Base-by-base conservation (phyloP, 176 grass and related monocot species). In the Areca catechu region DNA sequence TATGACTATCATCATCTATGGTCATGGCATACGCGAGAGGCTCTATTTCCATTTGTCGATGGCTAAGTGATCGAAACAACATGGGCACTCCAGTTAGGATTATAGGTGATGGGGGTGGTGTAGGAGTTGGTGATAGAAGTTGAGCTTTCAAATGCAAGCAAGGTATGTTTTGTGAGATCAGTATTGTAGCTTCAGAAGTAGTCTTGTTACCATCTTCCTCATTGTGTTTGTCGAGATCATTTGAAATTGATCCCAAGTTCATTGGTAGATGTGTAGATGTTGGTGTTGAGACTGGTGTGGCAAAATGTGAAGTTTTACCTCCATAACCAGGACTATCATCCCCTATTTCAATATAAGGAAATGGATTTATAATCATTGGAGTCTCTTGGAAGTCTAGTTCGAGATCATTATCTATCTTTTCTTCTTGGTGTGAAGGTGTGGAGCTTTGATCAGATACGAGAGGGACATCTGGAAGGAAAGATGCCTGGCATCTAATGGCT, bases 61-160 rank as follows among this genome's bases (percentile, higher is more conserved):
- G 20, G 18, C 30, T 24, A 20, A 53, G 64, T 5, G 64, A 54
- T 4, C 17, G 47, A 2, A 24, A 71, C 19, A 59, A 16, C 76
- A 28, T 66, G 29, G 60, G 18, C 51, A 58, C 24, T 71, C 72
- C 67, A 24, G 30, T 29, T 37, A 74, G 27, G 7, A 70, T 61
- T 51, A 52, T 48, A 2, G 80, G 68, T 0, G 75, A 82, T 23
- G 79, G 67, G 5, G 71, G 80, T 69, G 76, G 71, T 60, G 57
- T 37, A 55, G 68, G 61, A 56, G 67, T 51, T 48, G 28, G 67
- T 9, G 62, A 58, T 10, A 58, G 49, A 57, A 25, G 10, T 62
- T 53, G 17, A 25, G 60, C 27, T 49, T 53, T 51, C 52, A 29
- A 16, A 3, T 65, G 20, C 22, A 68, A 54, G 4, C 30, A 34